Evolutionary conservation across 176 grass and related monocot genomes (phyloP), one percentile per base, ranked within the genome.

Genomic region (Miscanthus lutarioriparius): DNA sequence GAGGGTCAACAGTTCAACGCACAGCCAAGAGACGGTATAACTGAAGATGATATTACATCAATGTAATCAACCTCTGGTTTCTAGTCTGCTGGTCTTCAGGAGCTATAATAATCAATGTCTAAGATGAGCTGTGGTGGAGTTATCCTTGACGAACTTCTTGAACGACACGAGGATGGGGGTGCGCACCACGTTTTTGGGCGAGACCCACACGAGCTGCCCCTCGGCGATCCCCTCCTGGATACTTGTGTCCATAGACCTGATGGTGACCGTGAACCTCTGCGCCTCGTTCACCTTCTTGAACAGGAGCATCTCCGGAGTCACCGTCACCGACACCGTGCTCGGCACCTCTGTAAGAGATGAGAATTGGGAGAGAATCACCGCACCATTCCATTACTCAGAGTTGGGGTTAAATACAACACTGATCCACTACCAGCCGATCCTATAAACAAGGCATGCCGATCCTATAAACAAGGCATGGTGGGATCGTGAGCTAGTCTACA

Each of bases 161-260:
- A 30, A n/a, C 14, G 82, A 65, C n/a, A 88, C 77, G 17, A 91
- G 28, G 80, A 97, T 92, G 1, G 88, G 86, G 73, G 78, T 94
- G 40, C 84, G 80, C 70, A 97, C 95, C 36, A 89, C 78, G 77
- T 87, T 68, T n/a, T 70, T 49, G 10, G 3, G 9, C 5, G 95
- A 92, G 10, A 89, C 63, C 95, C 95, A 97, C 81, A 51, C 75
- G 78, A 97, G 86, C 9, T 92, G 72, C 59, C 92, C 95, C 68
- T 90, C 92, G 27, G 73, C 78, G 25, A 84, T 77, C 72, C 49
- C 69, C 1, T 43, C 16, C 43, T 70, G 17, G 44, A 58, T 68
- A 28, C 20, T 22, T 1, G n/a, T 44, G 14, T 33, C 36, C 48
- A 28, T 33, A 15, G 79, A 70, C 32, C 88, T 82, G 78, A 94